These are phyloP conservation scores for Exophiala dermatitidis DNA, from an alignment of 2,329 filamentous ascomycete species.

Conservation along the genomic window DNA sequence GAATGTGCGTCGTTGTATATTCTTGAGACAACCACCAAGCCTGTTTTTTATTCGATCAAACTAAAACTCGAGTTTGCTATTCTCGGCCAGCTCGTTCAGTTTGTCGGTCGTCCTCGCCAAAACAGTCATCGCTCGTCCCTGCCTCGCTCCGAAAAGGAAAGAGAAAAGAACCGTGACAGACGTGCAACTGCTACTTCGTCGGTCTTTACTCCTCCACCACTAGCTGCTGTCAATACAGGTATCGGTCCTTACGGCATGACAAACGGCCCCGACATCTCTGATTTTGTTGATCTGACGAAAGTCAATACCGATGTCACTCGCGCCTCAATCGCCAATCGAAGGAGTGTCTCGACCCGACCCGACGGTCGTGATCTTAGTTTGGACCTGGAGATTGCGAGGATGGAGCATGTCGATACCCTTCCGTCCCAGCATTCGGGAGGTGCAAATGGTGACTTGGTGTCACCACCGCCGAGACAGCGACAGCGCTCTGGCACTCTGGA, in stretches of 20 bases:
- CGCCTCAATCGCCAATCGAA: slow-evolving; percentile 24
- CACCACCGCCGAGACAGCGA: background rate
- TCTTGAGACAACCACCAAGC: slow-evolving; percentile 43
- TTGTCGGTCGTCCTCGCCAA: slow-evolving; percentile 30
- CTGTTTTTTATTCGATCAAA: slow-evolving; percentile 44
- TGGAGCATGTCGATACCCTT: slow-evolving; percentile 23
- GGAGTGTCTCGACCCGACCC: slow-evolving; percentile 3
- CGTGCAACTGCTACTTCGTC: no score
- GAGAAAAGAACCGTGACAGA: slow-evolving; percentile 1
- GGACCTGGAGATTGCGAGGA: slow-evolving; percentile 20
- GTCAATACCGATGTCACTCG: slow-evolving; percentile 39
- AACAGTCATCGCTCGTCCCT: slow-evolving; percentile 1
- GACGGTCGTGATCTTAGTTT: slow-evolving; percentile 9
- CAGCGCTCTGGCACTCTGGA: slow-evolving; percentile 1
- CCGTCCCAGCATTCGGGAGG: slow-evolving; percentile 3
- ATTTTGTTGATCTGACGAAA: slow-evolving; percentile 41
- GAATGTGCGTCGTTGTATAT: slow-evolving; percentile 41
- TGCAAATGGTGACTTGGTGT: slow-evolving; percentile 1
- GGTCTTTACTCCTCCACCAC: no score
- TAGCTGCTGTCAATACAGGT: no score
- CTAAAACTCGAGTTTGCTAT: slow-evolving; percentile 47
- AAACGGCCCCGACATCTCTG: slow-evolving; percentile 31
- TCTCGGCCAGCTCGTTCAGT: slow-evolving; percentile 39
- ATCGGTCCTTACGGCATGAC: background rate
- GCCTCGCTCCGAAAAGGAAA: background rate